These are phyloP conservation scores for Phytophthora hybrid DNA, from an alignment of 352 stramenopile species.

Conservation along the genomic window DNA sequence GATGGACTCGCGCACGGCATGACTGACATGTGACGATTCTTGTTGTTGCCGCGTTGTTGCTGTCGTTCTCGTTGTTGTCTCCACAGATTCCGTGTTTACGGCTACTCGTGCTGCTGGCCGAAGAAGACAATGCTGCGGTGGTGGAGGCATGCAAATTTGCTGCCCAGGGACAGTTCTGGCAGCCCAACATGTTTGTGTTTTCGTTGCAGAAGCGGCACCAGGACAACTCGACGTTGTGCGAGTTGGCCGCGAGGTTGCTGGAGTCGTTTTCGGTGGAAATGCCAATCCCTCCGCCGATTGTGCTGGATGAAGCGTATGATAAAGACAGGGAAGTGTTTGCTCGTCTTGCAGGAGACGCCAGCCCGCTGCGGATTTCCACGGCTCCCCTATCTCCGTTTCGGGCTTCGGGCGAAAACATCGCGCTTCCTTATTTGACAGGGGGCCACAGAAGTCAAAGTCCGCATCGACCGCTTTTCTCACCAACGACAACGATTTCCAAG, in stretches of 20 bases:
- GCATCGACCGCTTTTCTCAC: constrained; percentile 45
- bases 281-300: constrained; percentile 64
- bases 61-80: background rate
- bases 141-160: constrained; percentile 68
- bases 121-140: constrained; percentile 57
- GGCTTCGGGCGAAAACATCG: constrained; percentile 23
- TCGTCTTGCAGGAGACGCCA: constrained; percentile 1
- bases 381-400: constrained; percentile 10
- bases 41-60: constrained; percentile 12
- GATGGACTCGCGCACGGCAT: background rate
- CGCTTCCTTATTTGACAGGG: constrained; percentile 46
- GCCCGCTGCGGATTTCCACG: constrained; percentile 7
- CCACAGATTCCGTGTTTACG: constrained; percentile 62
- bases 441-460: constrained; percentile 26
- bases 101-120: constrained; percentile 63
- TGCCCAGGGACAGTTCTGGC: constrained; percentile 71
- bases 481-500: constrained; percentile 68
- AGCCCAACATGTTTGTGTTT: constrained; percentile 85
- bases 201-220: constrained; percentile 77
- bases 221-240: constrained; percentile 54
- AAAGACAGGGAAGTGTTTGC: background rate
- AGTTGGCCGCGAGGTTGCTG: constrained; percentile 53
- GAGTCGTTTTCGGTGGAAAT: constrained; percentile 56
- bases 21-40: constrained; percentile 3
- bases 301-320: constrained; percentile 37